Percentiles rank a stretch among this genome's conserved stretches.
These are phyloP conservation scores for Sugiyamaella marilandica DNA, from an alignment of 805 yeast genomes.

Conservation along the genomic window DNA sequence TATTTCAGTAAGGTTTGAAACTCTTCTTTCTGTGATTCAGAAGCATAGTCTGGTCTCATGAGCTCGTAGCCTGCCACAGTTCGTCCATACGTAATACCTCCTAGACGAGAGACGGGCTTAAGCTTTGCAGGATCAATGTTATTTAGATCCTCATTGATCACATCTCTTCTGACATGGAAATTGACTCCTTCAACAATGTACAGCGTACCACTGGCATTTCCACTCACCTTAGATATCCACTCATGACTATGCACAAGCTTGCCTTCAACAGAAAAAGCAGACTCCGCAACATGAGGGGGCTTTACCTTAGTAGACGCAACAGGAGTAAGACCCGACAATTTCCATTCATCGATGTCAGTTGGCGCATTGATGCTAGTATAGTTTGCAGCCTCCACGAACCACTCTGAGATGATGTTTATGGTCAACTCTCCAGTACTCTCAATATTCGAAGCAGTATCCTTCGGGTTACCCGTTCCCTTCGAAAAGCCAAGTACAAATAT, in stretches of 20 bases:
- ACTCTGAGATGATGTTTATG: conserved; percentile 54
- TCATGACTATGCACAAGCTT: conserved; percentile 43
- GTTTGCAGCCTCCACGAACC: conserved; percentile 64
- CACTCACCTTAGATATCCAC: conserved; percentile 38
- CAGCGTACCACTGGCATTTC: conserved; percentile 36
- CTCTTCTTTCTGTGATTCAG: conserved; percentile 7
- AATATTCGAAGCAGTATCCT: conserved; percentile 49
- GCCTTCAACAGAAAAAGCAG: conserved; percentile 56
- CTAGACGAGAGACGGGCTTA: conserved; percentile 53
- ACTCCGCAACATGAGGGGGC: conserved; percentile 56
- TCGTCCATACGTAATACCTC: conserved; percentile 46
- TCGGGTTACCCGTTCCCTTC: conserved; percentile 36
- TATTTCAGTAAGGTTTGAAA: background rate
- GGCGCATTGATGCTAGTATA: conserved; percentile 46
- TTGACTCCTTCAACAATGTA: conserved; percentile 51
- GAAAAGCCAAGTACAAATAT: conserved; percentile 48
- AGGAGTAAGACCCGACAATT: conserved; percentile 49
- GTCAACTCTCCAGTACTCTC: conserved; percentile 50
- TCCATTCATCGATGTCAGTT: conserved; percentile 50
- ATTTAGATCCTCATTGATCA: conserved; percentile 39
- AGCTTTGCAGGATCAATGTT: conserved; percentile 43
- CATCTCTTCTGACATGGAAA: conserved; percentile 55
- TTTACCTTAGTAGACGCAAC: conserved; percentile 41
- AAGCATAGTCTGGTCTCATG: conserved; percentile 40
- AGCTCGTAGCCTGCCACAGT: conserved; percentile 43